Evolutionary conservation across 2,329 filamentous ascomycete genomes (phyloP).

Genomic region (Aquanectria penicillioides): DNA sequence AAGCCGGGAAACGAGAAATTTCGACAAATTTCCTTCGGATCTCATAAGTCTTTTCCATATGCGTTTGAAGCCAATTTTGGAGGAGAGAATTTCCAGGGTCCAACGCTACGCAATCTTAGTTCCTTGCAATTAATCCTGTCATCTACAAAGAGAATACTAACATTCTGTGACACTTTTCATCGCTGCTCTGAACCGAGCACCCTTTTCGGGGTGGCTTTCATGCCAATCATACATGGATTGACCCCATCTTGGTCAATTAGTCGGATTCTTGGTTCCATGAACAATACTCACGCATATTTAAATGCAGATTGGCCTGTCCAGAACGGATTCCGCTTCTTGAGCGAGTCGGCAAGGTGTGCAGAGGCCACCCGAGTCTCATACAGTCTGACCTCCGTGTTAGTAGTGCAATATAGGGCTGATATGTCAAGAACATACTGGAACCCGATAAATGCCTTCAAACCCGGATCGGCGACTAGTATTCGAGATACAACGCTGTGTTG

Average conservation of each 20-base stretch:
- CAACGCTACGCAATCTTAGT: conserved; percentile 6
- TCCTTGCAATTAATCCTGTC: conserved; percentile 47
- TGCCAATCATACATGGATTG: conserved; percentile 37
- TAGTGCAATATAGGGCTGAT: neutral
- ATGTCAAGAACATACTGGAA: conserved; percentile 24
- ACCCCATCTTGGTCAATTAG: conserved; percentile 24
- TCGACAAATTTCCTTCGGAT: conserved; percentile 5
- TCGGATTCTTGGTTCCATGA: neutral
- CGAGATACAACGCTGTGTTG: conserved; percentile 20
- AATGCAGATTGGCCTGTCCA: conserved; percentile 35
- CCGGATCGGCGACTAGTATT: conserved; percentile 18
- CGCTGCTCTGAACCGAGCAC: conserved; percentile 41
- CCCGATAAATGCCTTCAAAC: conserved; percentile 27
- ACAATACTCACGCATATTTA: conserved; percentile 26
- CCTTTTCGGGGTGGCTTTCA: conserved; percentile 50
- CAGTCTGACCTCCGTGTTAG: conserved; percentile 12
- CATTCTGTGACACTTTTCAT: conserved; percentile 26
- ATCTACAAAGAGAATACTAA: neutral
- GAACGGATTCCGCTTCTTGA: conserved; percentile 24
- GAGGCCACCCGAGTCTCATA: conserved; percentile 33
- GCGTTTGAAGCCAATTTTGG: conserved; percentile 14
- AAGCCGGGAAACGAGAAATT: conserved; percentile 15
- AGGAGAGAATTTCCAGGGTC: conserved; percentile 27
- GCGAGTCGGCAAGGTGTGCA: conserved; percentile 30
- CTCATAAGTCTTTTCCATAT: neutral